Evolutionary conservation across 495 filamentous ascomycete species (phyloP).

Genomic region (Barbatosphaeria neglecta): DNA sequence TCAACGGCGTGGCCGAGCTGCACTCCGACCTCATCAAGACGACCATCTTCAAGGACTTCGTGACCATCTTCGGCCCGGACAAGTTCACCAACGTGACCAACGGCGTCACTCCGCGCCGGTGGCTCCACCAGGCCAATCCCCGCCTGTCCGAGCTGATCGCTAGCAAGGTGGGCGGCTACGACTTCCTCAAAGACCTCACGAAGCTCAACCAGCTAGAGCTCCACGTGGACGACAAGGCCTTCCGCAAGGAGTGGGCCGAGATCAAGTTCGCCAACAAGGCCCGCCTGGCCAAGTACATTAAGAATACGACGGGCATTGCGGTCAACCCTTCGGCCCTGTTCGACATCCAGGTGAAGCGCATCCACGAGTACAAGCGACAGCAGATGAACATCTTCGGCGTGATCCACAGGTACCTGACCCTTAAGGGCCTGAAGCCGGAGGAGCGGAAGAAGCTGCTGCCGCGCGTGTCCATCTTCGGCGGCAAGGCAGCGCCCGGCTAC

Average conservation of each 20-base stretch:
- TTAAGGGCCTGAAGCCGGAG: conserved; percentile 75
- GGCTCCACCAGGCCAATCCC: conserved; percentile 97
- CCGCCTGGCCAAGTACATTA: conserved; percentile 81
- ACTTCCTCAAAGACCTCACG: conserved; percentile 80
- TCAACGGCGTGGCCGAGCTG: conserved; percentile 94
- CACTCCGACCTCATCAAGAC: conserved; percentile 95
- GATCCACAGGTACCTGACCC: conserved; percentile 83
- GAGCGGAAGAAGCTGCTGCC: conserved; percentile 81
- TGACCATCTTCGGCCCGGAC: conserved; percentile 82
- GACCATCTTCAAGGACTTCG: conserved; percentile 99
- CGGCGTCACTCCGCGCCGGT: conserved; percentile 87
- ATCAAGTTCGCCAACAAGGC: conserved; percentile 67
- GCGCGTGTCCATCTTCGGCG: conserved; percentile 94
- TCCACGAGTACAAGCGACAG: conserved; percentile 98
- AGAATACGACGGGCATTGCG: conserved; percentile 59
- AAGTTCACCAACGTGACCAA: conserved; percentile 99
- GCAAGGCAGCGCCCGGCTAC: conserved; percentile 94
- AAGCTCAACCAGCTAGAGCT: conserved; percentile 71
- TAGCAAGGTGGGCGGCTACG: conserved; percentile 69
- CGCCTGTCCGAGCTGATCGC: conserved; percentile 84
- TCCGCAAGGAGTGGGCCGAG: conserved; percentile 82
- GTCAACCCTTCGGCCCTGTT: conserved; percentile 86
- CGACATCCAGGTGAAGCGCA: conserved; percentile 96
- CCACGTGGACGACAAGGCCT: conserved; percentile 71
- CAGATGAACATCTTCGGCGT: conserved; percentile 98